Evolutionary conservation across 768 basidiomycete genomes (phyloP).

Genomic region (Lentinula sp.): DNA sequence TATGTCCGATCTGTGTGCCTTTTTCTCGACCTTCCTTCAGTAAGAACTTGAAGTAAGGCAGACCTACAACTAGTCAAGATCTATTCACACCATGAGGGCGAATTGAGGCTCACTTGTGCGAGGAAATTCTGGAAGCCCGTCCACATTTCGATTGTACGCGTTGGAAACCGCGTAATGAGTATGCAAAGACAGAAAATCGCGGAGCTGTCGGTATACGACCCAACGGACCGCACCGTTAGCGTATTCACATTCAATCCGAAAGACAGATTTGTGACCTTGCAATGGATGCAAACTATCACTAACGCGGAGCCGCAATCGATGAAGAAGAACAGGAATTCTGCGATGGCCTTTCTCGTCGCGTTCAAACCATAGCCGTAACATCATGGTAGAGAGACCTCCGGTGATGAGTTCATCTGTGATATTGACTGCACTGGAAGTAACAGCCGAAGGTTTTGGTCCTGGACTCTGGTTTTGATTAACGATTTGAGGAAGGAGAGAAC

Average conservation of each 20-base stretch:
- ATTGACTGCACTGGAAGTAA: constrained; percentile 53
- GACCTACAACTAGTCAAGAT: constrained; percentile 32
- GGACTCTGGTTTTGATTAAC: constrained; percentile 28
- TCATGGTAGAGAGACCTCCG: constrained; percentile 71
- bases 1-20: constrained; percentile 46
- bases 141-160: constrained; percentile 64
- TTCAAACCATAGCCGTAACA: constrained; percentile 81
- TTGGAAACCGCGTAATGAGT: constrained; percentile 86
- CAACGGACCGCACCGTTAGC: constrained; percentile 89
- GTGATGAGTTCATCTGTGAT: constrained; percentile 80
- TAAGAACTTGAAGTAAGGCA: constrained; percentile 89
- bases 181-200: constrained; percentile 88
- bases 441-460: constrained; percentile 34
- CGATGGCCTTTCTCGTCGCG: constrained; percentile 79
- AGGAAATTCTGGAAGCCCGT: constrained; percentile 89
- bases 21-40: constrained; percentile 54
- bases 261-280: constrained; percentile 70
- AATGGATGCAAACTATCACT: constrained; percentile 83
- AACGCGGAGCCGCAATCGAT: constrained; percentile 77
- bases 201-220: constrained; percentile 92
- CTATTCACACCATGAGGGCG: neutral
- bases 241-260: constrained; percentile 94
- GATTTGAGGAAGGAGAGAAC: constrained; percentile 58
- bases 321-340: constrained; percentile 73
- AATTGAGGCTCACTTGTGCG: constrained; percentile 47